Percentiles rank a stretch among this genome's conserved stretches.
These are phyloP conservation scores for Mycena vulgaris DNA, from an alignment of 768 basidiomycete genomes.

Conservation along the genomic window DNA sequence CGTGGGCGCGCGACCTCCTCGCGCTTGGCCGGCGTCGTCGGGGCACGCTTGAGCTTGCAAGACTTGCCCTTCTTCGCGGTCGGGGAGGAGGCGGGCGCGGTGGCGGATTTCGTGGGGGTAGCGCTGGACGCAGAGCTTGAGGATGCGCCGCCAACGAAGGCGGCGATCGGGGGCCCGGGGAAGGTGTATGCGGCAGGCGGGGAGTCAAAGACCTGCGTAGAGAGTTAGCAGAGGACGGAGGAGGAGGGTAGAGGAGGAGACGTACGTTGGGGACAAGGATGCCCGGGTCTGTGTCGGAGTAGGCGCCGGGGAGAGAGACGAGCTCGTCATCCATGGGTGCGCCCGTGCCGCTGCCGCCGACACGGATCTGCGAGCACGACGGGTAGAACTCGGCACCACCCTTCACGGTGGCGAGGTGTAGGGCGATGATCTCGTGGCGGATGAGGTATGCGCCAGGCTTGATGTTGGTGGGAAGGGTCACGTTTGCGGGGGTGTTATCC, in stretches of 20 bases:
- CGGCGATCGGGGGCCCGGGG: constrained; percentile 24
- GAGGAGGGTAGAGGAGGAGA: not conserved
- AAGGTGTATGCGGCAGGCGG: constrained; percentile 21
- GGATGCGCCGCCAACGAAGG: constrained; percentile 1
- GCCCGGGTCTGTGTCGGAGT: constrained; percentile 67
- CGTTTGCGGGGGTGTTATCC: constrained; percentile 42
- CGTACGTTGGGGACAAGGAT: constrained; percentile 62
- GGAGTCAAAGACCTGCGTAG: constrained; percentile 15
- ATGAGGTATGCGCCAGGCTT: constrained; percentile 67
- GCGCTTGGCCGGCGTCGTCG: constrained; percentile 17
- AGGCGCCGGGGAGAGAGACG: constrained; percentile 68
- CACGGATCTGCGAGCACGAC: constrained; percentile 61
- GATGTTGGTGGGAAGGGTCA: constrained; percentile 55
- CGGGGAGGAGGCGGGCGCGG: not conserved
- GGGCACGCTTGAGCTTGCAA: constrained; percentile 32
- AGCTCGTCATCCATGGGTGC: constrained; percentile 52
- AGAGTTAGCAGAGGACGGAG: not conserved
- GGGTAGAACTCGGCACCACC: constrained; percentile 76
- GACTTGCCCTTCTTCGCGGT: constrained; percentile 13
- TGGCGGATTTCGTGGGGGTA: not conserved
- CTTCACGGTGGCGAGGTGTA: constrained; percentile 61
- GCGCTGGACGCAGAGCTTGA: constrained; percentile 4
- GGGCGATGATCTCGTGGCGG: constrained; percentile 71
- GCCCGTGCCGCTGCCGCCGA: constrained; percentile 58
- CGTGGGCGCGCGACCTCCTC: constrained; percentile 40